Evolutionary conservation across 257 asterid genomes (phyloP).

Genomic region (Jasminum sambac): DNA sequence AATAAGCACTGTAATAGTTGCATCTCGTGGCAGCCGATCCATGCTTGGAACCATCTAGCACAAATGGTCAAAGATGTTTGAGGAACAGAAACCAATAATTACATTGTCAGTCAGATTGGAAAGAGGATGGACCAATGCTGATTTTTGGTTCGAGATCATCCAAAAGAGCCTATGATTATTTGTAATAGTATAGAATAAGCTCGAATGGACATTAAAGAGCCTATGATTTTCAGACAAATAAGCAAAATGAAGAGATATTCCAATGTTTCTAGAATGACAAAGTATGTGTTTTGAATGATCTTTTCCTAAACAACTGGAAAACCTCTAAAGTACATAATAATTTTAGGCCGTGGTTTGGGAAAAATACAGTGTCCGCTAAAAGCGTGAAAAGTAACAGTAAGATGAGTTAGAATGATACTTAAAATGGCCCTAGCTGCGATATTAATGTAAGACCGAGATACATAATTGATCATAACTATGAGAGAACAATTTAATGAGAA

Average conservation of each 20-base stretch:
- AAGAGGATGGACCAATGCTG: neutral
- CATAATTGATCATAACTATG: conserved; percentile 1
- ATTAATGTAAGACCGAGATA: neutral
- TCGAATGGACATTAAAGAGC: neutral
- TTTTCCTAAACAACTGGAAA: neutral
- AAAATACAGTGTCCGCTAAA: too few relatives aligned
- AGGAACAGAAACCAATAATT: neutral
- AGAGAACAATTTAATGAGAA: neutral
- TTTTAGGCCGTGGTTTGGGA: too few relatives aligned
- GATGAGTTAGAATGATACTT: neutral
- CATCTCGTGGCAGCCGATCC: neutral
- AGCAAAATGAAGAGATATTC: neutral
- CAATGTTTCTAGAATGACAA: neutral
- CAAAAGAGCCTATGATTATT: neutral
- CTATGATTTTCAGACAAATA: neutral
- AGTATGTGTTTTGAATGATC: neutral
- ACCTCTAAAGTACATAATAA: neutral
- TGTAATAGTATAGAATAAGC: neutral
- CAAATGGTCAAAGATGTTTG: neutral
- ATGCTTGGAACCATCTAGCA: neutral
- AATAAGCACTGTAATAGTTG: neutral
- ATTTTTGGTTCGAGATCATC: neutral
- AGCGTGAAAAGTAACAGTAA: neutral
- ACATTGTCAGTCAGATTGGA: neutral
- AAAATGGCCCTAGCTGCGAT: neutral